phyloP scores from a whole-genome alignment of 2,329 filamentous ascomycete species.

The Sarocladium kiliense region DNA sequence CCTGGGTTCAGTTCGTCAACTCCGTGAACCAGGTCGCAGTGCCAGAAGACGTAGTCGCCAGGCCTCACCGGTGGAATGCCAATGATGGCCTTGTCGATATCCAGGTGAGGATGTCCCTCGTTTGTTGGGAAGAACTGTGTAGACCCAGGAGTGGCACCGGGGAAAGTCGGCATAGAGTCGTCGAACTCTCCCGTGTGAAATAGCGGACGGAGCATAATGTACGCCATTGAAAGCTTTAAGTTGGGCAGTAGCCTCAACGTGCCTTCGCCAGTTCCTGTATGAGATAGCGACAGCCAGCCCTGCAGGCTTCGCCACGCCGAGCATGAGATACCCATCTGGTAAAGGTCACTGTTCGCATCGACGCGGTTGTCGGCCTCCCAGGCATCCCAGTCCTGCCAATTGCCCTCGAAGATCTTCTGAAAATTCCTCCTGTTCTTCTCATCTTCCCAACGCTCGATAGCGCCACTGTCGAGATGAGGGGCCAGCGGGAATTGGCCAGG shows the following conservation, averaged over 20 bases:
- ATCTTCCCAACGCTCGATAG: constrained; percentile 63
- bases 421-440: constrained; percentile 61
- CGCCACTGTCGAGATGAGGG: constrained; percentile 64
- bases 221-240: constrained; percentile 64
- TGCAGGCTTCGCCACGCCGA: constrained; percentile 79
- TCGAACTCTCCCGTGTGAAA: constrained; percentile 47
- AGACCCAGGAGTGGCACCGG: constrained; percentile 60
- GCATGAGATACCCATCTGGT: constrained; percentile 71
- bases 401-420: constrained; percentile 60
- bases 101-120: constrained; percentile 60
- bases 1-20: constrained; percentile 72
- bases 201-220: constrained; percentile 73
- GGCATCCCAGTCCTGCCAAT: constrained; percentile 73
- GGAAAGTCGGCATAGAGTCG: constrained; percentile 44
- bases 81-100: constrained; percentile 58
- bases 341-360: constrained; percentile 61
- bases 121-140: constrained; percentile 57
- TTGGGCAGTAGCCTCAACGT: constrained; percentile 73
- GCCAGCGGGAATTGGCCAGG: constrained; percentile 58
- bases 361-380: constrained; percentile 67
- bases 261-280: constrained; percentile 63
- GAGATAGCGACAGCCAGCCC: constrained; percentile 73
- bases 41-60: constrained; percentile 72
- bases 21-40: constrained; percentile 69
- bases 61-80: constrained; percentile 58